These are phyloP conservation scores for Globisporangium polare DNA, from an alignment of 352 stramenopile species.

Conservation along the genomic window DNA sequence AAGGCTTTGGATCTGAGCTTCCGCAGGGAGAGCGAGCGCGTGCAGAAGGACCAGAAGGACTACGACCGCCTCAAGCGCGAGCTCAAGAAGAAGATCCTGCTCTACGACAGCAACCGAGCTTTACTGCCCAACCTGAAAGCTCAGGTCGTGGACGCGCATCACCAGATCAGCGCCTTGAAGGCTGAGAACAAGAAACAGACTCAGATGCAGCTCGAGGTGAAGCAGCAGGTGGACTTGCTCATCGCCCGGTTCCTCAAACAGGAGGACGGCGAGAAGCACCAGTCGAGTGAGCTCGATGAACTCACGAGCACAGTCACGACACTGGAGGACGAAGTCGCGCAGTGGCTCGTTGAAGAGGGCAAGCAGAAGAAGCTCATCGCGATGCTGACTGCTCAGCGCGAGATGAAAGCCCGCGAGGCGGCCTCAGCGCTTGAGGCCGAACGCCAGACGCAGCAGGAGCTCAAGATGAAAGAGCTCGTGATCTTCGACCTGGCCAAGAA, in stretches of 20 bases:
- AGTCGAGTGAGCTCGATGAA: constrained; percentile 58
- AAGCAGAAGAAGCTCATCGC: constrained; percentile 88
- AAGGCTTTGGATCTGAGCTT: constrained; percentile 45
- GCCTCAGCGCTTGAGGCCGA: constrained; percentile 70
- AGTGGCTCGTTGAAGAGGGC: constrained; percentile 86
- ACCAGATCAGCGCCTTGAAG: constrained; percentile 53
- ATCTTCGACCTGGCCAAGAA: constrained; percentile 94
- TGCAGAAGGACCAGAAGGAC: constrained; percentile 60
- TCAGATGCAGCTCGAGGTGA: constrained; percentile 70
- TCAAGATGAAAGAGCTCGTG: constrained; percentile 93
- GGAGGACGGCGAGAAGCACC: constrained; percentile 76
- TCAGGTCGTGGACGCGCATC: constrained; percentile 75
- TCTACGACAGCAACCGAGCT: constrained; percentile 65
- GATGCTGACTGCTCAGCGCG: constrained; percentile 86
- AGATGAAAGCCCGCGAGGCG: constrained; percentile 89
- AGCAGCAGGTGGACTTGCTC: constrained; percentile 90
- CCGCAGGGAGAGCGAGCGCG: constrained; percentile 66
- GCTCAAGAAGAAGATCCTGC: constrained; percentile 86
- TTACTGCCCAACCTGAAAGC: constrained; percentile 78
- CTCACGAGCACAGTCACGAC: constrained; percentile 57
- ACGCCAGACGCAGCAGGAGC: constrained; percentile 83
- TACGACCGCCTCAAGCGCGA: constrained; percentile 85
- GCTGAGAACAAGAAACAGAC: constrained; percentile 70
- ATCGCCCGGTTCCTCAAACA: constrained; percentile 88
- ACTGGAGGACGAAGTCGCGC: constrained; percentile 78